Evolutionary conservation across 495 filamentous ascomycete genomes (phyloP).

Genomic region (Hypoxylon intermedium): DNA sequence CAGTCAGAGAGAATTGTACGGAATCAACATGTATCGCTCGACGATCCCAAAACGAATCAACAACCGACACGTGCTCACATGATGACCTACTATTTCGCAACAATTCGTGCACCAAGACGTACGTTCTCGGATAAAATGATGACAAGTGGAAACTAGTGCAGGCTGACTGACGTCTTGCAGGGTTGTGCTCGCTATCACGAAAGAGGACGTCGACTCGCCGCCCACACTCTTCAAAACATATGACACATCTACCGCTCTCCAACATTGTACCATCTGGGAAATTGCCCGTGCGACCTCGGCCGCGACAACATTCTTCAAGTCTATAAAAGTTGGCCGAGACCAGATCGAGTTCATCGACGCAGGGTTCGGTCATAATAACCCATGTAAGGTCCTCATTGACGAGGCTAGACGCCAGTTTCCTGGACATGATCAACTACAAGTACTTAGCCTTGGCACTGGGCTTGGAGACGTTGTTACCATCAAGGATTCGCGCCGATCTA

Average conservation of each 20-base stretch:
- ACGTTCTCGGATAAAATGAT: slow-evolving; percentile 1
- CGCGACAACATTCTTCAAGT: slow-evolving; percentile 51
- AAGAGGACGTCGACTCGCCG: slow-evolving; percentile 14
- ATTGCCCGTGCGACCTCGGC: slow-evolving; percentile 53
- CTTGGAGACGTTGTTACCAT: slow-evolving; percentile 16
- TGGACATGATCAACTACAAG: slow-evolving; percentile 5
- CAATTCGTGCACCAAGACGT: slow-evolving; percentile 19
- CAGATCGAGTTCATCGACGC: slow-evolving; percentile 41
- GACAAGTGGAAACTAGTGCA: background rate
- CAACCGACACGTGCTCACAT: slow-evolving; percentile 16
- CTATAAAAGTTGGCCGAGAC: slow-evolving; percentile 40
- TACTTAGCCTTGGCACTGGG: slow-evolving; percentile 45
- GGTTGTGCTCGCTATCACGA: slow-evolving; percentile 29
- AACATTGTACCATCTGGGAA: slow-evolving; percentile 47
- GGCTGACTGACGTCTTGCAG: slow-evolving; percentile 7
- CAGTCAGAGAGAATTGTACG: slow-evolving; percentile 14
- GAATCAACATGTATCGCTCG: slow-evolving; percentile 4
- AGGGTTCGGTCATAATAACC: slow-evolving; percentile 43
- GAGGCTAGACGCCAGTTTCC: slow-evolving; percentile 32
- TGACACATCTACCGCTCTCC: slow-evolving; percentile 17
- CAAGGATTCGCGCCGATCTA: slow-evolving; percentile 6
- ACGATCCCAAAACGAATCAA: slow-evolving; percentile 11
- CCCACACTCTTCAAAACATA: slow-evolving; percentile 31
- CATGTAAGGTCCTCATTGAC: slow-evolving; percentile 33
- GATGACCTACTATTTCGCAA: slow-evolving; percentile 3